Conservation (phyloP, 257 asterid species). For the Pogostemon cablin region DNA sequence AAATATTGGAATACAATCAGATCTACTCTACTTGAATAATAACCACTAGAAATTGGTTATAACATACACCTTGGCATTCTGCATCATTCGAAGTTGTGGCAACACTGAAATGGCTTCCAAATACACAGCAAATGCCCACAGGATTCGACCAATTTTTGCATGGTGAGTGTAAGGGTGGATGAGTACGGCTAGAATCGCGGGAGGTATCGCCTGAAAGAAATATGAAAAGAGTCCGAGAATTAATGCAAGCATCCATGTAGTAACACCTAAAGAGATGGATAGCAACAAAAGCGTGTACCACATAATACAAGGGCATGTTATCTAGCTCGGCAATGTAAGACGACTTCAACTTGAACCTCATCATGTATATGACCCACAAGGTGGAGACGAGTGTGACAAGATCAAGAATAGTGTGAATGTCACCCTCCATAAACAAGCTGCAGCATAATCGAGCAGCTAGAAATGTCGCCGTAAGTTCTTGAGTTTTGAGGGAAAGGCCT, state of each 20-base stretch:
- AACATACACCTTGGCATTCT: constrained; percentile 67
- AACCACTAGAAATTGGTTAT: background rate
- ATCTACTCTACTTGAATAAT: background rate
- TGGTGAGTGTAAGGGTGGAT: constrained; percentile 68
- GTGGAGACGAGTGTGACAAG: constrained; percentile 78
- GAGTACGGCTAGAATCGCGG: constrained; percentile 59
- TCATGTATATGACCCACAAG: constrained; percentile 88
- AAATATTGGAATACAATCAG: background rate
- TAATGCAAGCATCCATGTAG: background rate
- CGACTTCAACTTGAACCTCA: constrained; percentile 68
- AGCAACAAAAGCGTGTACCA: constrained; percentile 48
- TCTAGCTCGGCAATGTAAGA: constrained; percentile 73
- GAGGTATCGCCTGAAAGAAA: constrained; percentile 57
- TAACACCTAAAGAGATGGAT: background rate
- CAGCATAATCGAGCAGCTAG: constrained; percentile 69
- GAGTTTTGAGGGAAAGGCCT: constrained; percentile 93
- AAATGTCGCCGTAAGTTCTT: constrained; percentile 86
- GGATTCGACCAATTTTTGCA: constrained; percentile 44
- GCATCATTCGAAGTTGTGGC: constrained; percentile 95
- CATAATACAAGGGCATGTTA: constrained; percentile 60
- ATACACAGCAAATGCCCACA: constrained; percentile 87
- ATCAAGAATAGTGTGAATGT: constrained; percentile 88
- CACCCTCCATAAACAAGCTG: constrained; percentile 74
- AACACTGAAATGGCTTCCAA: constrained; percentile 79
- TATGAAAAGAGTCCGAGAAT: too few relatives aligned